Conservation (phyloP, 345 rosid genomes). For the Salix purpurea region DNA sequence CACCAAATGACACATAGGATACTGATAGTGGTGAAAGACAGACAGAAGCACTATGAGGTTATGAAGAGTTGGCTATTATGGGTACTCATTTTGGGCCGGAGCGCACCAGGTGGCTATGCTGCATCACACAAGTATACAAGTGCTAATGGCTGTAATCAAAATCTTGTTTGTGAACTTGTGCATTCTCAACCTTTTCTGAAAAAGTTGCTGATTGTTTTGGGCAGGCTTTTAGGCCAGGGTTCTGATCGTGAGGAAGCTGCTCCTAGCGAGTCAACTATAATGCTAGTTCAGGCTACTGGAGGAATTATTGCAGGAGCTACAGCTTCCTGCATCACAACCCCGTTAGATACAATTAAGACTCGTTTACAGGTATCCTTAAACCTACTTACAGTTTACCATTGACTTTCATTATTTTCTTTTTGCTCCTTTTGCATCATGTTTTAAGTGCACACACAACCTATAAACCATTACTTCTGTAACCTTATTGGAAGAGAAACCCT, state of each 20-base stretch:
- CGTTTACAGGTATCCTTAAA: conserved; percentile 71
- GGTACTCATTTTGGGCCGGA: not conserved
- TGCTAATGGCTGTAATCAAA: not conserved
- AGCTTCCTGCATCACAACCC: conserved; percentile 89
- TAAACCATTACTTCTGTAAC: not conserved
- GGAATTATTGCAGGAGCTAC: conserved; percentile 94
- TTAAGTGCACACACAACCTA: not conserved
- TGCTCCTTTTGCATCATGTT: not conserved
- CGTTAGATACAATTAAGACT: conserved; percentile 92
- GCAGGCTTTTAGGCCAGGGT: conserved; percentile 64
- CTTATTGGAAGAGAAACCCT: not conserved
- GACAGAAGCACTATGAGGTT: not conserved
- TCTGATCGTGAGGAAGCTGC: conserved; percentile 37
- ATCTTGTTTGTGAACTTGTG: conserved; percentile 1
- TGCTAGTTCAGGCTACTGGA: conserved; percentile 83
- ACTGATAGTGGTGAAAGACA: not conserved
- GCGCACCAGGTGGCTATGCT: not conserved
- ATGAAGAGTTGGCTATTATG: too few species aligned
- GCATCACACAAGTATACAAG: not conserved
- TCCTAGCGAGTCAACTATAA: conserved; percentile 52
- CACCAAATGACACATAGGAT: not conserved
- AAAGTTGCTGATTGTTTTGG: conserved; percentile 25
- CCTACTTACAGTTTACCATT: conserved; percentile 8
- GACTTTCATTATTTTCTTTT: not conserved
- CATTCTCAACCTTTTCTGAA: not conserved